Evolutionary conservation across 805 yeast genomes (phyloP).

Genomic region (Isabelozyma rhagii): DNA sequence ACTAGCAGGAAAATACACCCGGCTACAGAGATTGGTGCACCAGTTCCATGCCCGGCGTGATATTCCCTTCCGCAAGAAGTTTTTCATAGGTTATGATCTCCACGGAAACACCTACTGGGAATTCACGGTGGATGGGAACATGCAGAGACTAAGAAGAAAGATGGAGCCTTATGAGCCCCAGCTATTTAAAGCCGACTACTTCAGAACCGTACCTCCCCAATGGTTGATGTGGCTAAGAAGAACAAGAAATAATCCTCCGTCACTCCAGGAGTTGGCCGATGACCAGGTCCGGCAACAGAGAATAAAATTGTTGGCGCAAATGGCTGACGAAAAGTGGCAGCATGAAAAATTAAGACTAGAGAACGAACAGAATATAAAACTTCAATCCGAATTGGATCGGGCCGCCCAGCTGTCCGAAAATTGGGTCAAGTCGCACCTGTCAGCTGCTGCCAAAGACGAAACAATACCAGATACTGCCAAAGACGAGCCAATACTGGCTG

Average conservation of each 20-base stretch:
- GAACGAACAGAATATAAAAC: slow-evolving; percentile 25
- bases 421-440: not conserved
- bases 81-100: slow-evolving; percentile 76
- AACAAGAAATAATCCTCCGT: slow-evolving; percentile 59
- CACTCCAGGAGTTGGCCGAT: slow-evolving; percentile 54
- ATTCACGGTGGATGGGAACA: slow-evolving; percentile 52
- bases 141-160: slow-evolving; percentile 57
- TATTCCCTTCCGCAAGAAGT: slow-evolving; percentile 67
- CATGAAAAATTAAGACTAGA: slow-evolving; percentile 33
- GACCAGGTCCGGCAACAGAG: slow-evolving; percentile 57
- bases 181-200: slow-evolving; percentile 55
- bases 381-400: slow-evolving; percentile 29
- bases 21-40: slow-evolving; percentile 48
- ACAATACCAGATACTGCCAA: too few relatives aligned
- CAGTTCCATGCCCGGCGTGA: slow-evolving; percentile 58
- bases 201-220: slow-evolving; percentile 58
- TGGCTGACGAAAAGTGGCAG: slow-evolving; percentile 43
- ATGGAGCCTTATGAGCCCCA: slow-evolving; percentile 52
- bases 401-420: slow-evolving; percentile 15
- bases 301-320: slow-evolving; percentile 48
- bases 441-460: too few relatives aligned
- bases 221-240: slow-evolving; percentile 82
- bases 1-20: slow-evolving; percentile 45
- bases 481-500: too few relatives aligned
- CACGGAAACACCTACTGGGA: slow-evolving; percentile 89